Evolutionary conservation across 2,329 filamentous ascomycete genomes (phyloP), one percentile per base, ranked within the genome.

Genomic region (Talaromyces albobiverticillius): DNA sequence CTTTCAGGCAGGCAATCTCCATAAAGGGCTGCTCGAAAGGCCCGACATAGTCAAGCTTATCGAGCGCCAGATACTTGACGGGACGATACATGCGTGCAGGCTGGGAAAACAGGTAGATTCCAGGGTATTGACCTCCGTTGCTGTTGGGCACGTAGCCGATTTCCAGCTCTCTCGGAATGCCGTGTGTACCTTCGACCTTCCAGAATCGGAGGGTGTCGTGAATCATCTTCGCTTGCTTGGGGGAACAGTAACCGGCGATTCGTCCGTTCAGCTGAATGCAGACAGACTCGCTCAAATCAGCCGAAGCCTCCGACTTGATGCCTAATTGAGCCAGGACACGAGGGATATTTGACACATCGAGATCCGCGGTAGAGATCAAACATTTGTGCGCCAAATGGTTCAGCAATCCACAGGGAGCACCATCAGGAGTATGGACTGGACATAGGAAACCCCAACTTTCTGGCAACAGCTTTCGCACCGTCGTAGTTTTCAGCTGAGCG

Each of bases 371-470:
- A 65, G 90, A 84, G 59, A 99, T 88, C 70, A 88, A 86, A 75
- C 94, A 97, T 73, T 95, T 96, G 76, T 97, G 94, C 1, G 94
- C 86, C 68, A 99, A 78, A 77, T 99, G 94, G 71, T 96, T 97
- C 31, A 99, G 79, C 59, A 99, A 80, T 68, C 94, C 94, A 71
- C 94, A 99, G 57, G 94, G 94, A 66, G 88, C 82, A 75, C 94
- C 94, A 82, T 99, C 94, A 59, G 94, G 94, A 4, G 94, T 99
- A 72, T 99, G 94, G 2, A 97, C 93, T 16, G 94, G 94, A 67
- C 94, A 99, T 62, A 99, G 79, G 76, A 96, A 99, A 7, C 94
- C 94, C 94, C 94, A 99, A 62, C 91, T 96, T 69, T 99, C 94
- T 2, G 94, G 94, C 18, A 97, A 76, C 62, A 99, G 78, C 72